Evolutionary conservation across 768 basidiomycete species (phyloP), one percentile per base, ranked within the genome.

Genomic region (Melanogaster broomeanus): DNA sequence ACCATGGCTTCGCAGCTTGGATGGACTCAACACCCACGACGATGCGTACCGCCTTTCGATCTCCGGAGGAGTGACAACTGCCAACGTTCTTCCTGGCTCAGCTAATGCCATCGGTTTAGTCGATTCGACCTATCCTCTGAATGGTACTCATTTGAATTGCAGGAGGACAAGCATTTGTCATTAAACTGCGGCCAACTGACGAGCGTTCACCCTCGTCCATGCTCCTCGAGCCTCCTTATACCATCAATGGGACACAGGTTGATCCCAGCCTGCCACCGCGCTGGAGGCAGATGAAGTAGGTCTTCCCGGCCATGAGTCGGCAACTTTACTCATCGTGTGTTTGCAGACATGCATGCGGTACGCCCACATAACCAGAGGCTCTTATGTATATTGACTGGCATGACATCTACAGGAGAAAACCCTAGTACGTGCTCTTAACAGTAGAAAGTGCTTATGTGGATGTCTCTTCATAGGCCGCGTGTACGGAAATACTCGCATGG

Each of bases 81-180:
- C 81, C 15, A 87, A 91, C 59, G 75, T 95, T 35, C 72, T 94
- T 4, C 90, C 93, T 9, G 93, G 92, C 7, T 84, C 80, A 48
- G 79, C 67, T 24, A 88, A 90, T 69, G 83, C 81, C 35, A 88
- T 92, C 43, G 90, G 90, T 88, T 58, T 22, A 44, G 19, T 9
- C 16, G 4, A 64, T 63, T 68, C 67, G 21, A 62, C 10, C 34
- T 27, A 34, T 31, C n/a, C n/a, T 27, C 21, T 55, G 65, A 30
- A 45, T 9, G 21, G 31, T 10, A 38, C 42, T 58, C 30, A 54
- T 49, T 48, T 8, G 22, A 47, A 13, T 38, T 33, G 15, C 57
- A 91, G 93, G 88, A 44, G 93, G 93, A 5, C 90, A 95, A 65
- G 89, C 93, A 0, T 93, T 92, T 62, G 77, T 90, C 61, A 78